These are phyloP conservation scores for Paramecium octaurelia DNA, from an alignment of 73 alveolate species.

Conservation along the genomic window DNA sequence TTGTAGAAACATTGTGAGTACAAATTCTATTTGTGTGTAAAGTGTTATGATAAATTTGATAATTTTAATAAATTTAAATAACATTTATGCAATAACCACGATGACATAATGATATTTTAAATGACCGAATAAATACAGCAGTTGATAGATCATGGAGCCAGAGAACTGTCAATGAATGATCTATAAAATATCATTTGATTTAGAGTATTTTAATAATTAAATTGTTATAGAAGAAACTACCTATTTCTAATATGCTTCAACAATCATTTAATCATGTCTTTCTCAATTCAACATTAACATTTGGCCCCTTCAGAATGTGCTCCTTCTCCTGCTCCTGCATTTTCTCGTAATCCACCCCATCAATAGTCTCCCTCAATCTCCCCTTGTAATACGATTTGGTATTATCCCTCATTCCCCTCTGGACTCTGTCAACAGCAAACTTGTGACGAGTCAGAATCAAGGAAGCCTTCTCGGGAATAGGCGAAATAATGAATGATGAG, in stretches of 20 bases:
- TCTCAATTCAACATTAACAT: not conserved
- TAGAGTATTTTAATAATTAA: not conserved
- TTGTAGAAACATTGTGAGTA: not conserved
- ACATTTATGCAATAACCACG: not conserved
- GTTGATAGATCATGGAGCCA: not conserved
- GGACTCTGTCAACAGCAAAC: slow-evolving; percentile 14
- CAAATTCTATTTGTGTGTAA: not conserved
- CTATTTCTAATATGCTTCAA: not conserved
- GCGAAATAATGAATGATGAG: not conserved
- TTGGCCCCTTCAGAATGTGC: not conserved
- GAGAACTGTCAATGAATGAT: not conserved
- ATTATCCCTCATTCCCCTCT: not conserved
- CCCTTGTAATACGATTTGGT: not conserved
- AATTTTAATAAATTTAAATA: not conserved
- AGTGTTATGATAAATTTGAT: not conserved
- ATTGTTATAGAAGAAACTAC: not conserved
- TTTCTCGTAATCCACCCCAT: not conserved
- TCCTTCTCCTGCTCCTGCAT: not conserved
- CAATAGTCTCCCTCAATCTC: not conserved
- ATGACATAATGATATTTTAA: not conserved
- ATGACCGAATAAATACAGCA: not conserved
- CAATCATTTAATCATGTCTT: not conserved
- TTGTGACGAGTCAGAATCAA: slow-evolving; percentile 9
- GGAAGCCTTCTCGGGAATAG: slow-evolving; percentile 15
- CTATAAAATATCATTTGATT: not conserved